These are phyloP conservation scores for Volvariella surrecta DNA, from an alignment of 1,284 basidiomycete species.

Conservation along the genomic window DNA sequence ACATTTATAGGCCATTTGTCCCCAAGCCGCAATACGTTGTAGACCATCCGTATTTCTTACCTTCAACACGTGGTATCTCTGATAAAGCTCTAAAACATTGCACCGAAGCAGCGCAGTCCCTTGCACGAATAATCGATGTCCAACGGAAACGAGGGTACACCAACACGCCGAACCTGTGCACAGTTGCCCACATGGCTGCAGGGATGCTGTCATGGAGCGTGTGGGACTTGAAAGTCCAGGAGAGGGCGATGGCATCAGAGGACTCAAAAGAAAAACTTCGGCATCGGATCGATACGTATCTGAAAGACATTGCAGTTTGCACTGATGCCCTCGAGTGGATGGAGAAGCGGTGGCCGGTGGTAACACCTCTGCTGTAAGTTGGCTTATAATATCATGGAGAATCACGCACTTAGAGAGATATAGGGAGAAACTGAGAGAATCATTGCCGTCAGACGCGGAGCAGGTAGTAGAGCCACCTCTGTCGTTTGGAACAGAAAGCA, in stretches of 20 bases:
- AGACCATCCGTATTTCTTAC: constrained; percentile 10
- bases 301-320: constrained; percentile 31
- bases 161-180: constrained; percentile 30
- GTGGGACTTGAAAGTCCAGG: constrained; percentile 42
- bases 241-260: constrained; percentile 22
- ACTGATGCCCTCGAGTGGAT: constrained; percentile 30
- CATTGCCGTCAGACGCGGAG: constrained; percentile 8
- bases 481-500: no score
- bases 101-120: constrained; percentile 55
- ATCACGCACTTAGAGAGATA: neutral
- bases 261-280: constrained; percentile 32
- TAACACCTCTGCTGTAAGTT: constrained; percentile 36
- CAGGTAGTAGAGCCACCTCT: no score
- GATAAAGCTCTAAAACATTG: constrained; percentile 56
- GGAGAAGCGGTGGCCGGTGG: constrained; percentile 33
- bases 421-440: constrained; percentile 14
- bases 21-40: constrained; percentile 20
- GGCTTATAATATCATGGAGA: neutral
- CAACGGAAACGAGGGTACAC: constrained; percentile 34
- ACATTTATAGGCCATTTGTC: constrained; percentile 74
- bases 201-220: constrained; percentile 36
- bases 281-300: constrained; percentile 29
- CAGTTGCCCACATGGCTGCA: constrained; percentile 34
- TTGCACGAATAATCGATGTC: constrained; percentile 50
- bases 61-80: constrained; percentile 21